Conservation (phyloP, 306 rosid genomes). For the Fragaria vesca region DNA sequence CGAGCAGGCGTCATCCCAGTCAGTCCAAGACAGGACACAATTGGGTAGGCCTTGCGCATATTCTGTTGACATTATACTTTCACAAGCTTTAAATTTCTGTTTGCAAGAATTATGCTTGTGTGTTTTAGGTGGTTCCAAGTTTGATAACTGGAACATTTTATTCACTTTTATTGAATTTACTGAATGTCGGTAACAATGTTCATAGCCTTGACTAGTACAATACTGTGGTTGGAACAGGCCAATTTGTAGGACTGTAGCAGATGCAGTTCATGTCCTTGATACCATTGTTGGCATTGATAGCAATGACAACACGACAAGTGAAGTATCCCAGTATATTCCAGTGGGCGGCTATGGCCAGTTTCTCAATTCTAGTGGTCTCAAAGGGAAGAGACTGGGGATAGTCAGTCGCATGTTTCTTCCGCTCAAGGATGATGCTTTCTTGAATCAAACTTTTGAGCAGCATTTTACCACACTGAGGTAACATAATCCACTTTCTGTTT, state of each 20-base stretch:
- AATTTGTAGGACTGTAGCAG: constrained; percentile 50
- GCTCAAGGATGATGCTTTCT: constrained; percentile 25
- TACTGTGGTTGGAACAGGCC: constrained; percentile 38
- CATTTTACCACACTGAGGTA: constrained; percentile 61
- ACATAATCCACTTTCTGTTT: not conserved
- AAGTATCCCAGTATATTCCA: constrained; percentile 50
- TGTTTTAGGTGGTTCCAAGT: not conserved
- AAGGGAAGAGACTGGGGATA: constrained; percentile 65
- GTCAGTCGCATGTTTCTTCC: constrained; percentile 24
- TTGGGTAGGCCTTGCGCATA: constrained; percentile 42
- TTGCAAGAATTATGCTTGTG: not conserved
- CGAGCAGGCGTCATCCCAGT: constrained; percentile 67
- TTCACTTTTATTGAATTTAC: not conserved
- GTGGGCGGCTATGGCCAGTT: constrained; percentile 54
- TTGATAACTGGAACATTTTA: not conserved
- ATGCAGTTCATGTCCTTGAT: constrained; percentile 51
- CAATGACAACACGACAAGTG: constrained; percentile 39
- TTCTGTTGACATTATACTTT: not conserved
- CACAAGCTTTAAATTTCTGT: not conserved
- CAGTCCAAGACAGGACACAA: constrained; percentile 51
- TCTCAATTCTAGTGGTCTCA: constrained; percentile 45
- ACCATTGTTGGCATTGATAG: constrained; percentile 49
- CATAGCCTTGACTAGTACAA: not conserved
- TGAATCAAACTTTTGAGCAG: constrained; percentile 30
- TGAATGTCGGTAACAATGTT: not conserved